Conservation (phyloP, 257 asterid species). For the Eustoma russellianum region DNA sequence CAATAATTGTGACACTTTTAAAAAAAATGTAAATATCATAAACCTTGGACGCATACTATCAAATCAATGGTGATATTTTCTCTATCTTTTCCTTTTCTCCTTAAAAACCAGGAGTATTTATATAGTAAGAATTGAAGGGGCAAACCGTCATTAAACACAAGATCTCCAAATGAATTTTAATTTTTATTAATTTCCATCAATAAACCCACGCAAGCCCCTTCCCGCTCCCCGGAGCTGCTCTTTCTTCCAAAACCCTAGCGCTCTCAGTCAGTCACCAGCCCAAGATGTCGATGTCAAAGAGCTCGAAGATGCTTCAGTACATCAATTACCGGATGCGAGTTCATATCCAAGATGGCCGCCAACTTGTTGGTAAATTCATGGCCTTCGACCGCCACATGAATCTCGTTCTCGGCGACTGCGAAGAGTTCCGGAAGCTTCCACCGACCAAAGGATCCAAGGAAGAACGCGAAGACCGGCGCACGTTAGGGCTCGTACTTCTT, state of each 20-base stretch:
- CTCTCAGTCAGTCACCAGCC: neutral
- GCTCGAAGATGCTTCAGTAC: slow-evolving; percentile 91
- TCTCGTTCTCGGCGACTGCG: slow-evolving; percentile 90
- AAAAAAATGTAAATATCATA: too few species aligned
- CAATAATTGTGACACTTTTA: too few species aligned
- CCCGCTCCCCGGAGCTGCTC: neutral
- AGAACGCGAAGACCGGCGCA: slow-evolving; percentile 87
- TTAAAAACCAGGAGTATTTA: too few species aligned
- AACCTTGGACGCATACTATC: too few species aligned
- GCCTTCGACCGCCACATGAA: slow-evolving; percentile 97
- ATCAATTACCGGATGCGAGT: slow-evolving; percentile 94
- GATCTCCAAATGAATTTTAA: too few species aligned
- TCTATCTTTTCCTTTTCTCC: too few species aligned
- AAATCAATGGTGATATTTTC: too few species aligned
- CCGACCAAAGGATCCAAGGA: slow-evolving; percentile 76
- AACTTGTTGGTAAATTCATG: slow-evolving; percentile 85
- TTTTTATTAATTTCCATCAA: neutral
- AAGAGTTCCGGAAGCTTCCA: slow-evolving; percentile 79
- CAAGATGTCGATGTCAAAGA: slow-evolving; percentile 92
- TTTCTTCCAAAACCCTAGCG: slow-evolving; percentile 5
- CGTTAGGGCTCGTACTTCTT: slow-evolving; percentile 86
- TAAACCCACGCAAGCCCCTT: neutral
- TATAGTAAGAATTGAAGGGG: too few species aligned
- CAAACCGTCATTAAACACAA: too few species aligned
- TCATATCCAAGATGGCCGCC: slow-evolving; percentile 90